Evolutionary conservation across 495 filamentous ascomycete species (phyloP), one percentile per base, ranked within the genome.

Genomic region (Talaromyces liani): DNA sequence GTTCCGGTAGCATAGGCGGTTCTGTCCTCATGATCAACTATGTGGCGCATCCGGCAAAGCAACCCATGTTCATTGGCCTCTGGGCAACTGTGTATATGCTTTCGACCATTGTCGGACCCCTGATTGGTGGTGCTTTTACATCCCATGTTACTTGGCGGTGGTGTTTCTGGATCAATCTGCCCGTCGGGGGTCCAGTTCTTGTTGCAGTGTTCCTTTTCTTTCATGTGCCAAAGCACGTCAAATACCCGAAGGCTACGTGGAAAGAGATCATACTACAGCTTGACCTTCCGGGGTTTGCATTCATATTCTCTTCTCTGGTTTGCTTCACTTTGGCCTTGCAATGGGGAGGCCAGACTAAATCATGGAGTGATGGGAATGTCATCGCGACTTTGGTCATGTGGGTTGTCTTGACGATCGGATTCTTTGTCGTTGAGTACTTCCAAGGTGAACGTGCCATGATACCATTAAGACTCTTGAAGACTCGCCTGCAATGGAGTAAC

Each of bases 131-230:
- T 20, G 79, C 73, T 0, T 81, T 83, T 55, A 82, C 80, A 16
- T 70, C 77, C 20, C 72, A 82, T 22, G 74, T 82, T 6, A 84
- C 83, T 1, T 92, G 89, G 88, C 75, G 89, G 55, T 91, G 88
- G 88, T 91, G 87, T 68, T 91, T 92, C 75, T 91, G 82, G 71
- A 86, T 88, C 73, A 90, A 90, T 64, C 72, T 72, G 1, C 71
- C 73, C 1, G 49, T 70, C 29, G 74, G 75, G 0, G 74, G 29
- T 31, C 29, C 67, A 3, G 63, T 65, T 54, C 29, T 68, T 9
- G 63, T 63, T 6, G 39, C 68, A 8, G 63, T 75, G 8, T 18
- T 70, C 5, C 27, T 75, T 18, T 62, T 72, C 58, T 66, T 74
- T 36, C 58, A 65, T 4, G 8, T 62, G n/a, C 68, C 65, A 0